These are phyloP conservation scores for Apiotrichum veenhuisii DNA, from an alignment of 1,284 basidiomycete species.

Conservation along the genomic window DNA sequence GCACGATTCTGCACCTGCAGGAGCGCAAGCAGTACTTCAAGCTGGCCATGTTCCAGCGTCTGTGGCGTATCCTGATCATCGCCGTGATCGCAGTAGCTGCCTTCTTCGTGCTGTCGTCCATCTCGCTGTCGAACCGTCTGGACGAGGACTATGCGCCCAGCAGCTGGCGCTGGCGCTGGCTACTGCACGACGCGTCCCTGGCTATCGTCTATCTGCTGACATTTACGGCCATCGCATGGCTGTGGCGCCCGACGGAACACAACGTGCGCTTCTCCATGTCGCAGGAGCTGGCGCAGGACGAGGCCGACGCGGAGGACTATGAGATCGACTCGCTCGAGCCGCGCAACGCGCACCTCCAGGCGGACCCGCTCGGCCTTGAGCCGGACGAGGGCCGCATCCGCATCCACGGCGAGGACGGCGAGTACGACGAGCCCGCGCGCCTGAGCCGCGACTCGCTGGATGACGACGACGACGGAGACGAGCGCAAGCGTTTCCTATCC, in stretches of 20 bases:
- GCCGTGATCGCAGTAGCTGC: constrained; percentile 76
- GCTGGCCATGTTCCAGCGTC: constrained; percentile 74
- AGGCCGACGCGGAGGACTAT: constrained; percentile 88
- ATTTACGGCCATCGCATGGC: constrained; percentile 76
- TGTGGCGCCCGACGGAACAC: constrained; percentile 90
- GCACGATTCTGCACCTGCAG: constrained; percentile 77
- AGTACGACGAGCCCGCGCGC: constrained; percentile 4
- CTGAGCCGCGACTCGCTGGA: constrained; percentile 1
- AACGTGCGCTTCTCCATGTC: constrained; percentile 73
- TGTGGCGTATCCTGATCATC: constrained; percentile 82
- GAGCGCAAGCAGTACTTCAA: constrained; percentile 83
- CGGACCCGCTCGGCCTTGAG: constrained; percentile 7
- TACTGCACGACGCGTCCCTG: constrained; percentile 94
- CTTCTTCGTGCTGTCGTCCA: constrained; percentile 89
- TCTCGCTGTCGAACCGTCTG: constrained; percentile 84
- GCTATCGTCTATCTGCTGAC: constrained; percentile 75
- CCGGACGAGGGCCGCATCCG: constrained; percentile 7
- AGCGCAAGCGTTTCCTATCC: constrained; percentile 5
- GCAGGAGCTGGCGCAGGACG: constrained; percentile 61
- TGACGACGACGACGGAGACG: constrained; percentile 5
- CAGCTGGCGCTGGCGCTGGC: constrained; percentile 93
- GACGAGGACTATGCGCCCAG: constrained; percentile 90
- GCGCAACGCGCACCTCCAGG: neutral
- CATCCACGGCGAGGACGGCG: constrained; percentile 4
- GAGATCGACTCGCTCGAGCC: constrained; percentile 70